Percentiles rank a stretch among this genome's conserved stretches.
These are phyloP conservation scores for Sisymbrium altissimum DNA, from an alignment of 345 rosid genomes.

Conservation along the genomic window DNA sequence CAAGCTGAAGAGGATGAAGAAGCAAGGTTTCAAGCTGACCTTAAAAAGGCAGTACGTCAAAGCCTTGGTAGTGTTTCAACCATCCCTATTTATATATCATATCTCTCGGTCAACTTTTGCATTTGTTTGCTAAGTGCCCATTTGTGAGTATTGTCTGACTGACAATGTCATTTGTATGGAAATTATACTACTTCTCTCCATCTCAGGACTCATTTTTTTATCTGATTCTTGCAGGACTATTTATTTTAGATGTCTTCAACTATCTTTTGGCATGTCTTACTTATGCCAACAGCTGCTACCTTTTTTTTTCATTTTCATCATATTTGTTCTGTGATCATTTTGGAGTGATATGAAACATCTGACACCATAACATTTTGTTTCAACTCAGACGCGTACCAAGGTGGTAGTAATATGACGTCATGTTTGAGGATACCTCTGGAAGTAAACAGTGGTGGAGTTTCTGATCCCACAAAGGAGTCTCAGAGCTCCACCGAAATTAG, in stretches of 20 bases:
- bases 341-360: constrained; percentile 3
- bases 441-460: constrained; percentile 32
- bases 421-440: constrained; percentile 36
- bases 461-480: constrained; percentile 32
- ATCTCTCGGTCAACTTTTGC: neutral
- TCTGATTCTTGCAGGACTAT: neutral
- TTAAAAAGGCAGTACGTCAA: constrained; percentile 74
- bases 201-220: neutral
- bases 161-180: neutral
- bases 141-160: constrained; percentile 8
- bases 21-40: constrained; percentile 94
- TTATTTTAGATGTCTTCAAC: no score
- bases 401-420: constrained; percentile 46
- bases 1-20: constrained; percentile 87
- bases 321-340: constrained; percentile 8
- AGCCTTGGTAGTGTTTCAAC: constrained; percentile 65
- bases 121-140: neutral
- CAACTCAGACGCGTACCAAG: constrained; percentile 61
- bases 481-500: constrained; percentile 40
- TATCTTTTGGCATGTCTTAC: neutral
- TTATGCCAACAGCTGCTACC: neutral
- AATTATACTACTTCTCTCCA: neutral
- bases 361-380: constrained; percentile 25
- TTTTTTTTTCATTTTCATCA: neutral
- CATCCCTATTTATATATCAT: constrained; percentile 3